Evolutionary conservation across 2,329 filamentous ascomycete species (phyloP), one percentile per base, ranked within the genome.

Genomic region (Calonectria naviculata): DNA sequence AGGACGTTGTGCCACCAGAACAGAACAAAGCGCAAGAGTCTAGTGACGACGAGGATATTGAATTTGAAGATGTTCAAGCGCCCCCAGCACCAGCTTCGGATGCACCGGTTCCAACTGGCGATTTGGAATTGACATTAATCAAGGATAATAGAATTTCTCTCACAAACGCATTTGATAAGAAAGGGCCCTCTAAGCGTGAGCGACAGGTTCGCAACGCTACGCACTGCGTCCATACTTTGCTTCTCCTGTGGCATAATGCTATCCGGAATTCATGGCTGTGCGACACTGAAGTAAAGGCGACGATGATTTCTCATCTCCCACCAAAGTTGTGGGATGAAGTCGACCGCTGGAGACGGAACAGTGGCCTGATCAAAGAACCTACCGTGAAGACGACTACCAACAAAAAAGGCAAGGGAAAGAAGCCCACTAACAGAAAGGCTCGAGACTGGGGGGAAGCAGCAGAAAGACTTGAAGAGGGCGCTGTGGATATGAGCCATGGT

Each of bases 181-280:
- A 96, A 80, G 95, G 95, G 0, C 93, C 94, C 0, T 93, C 94
- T 3, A 98, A 98, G 83, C 90, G 93, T 31, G 95, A 98, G 80
- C 91, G 94, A 63, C 89, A 91, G 71, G 93, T 96, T 67, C 90
- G 97, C 29, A 89, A 92, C 38, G 88, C 92, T 4, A 95, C 95
- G 0, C 97, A 99, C 82, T 94, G 94, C 76, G 88, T 98, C 75
- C 97, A 99, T 82, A 95, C 98, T 2, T 92, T 97, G 80, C 90
- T 92, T 64, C 85, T 99, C 19, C 88, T 99, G 71, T 98, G 93
- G 88, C 95, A 98, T 81, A 98, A 98, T 79, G 90, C 94, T 0
- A 83, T 97, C 17, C 91, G 94, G 47, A 98, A 98, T 80, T 87
- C 90, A 0, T 98, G 96, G 93, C 84, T 95, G 24, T 94, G 94